Conservation (phyloP, 331 rosid genomes). For the Pyrus hybrid region DNA sequence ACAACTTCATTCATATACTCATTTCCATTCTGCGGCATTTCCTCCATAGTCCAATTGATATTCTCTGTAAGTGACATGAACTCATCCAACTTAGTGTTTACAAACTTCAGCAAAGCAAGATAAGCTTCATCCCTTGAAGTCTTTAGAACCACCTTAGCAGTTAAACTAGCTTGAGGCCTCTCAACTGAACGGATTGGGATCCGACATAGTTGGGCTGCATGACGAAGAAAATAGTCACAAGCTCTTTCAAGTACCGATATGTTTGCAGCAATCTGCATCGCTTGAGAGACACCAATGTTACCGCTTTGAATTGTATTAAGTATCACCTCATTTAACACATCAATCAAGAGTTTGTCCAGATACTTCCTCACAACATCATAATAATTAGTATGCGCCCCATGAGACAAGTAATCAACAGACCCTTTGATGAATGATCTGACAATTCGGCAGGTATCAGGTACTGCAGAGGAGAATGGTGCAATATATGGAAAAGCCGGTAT, state of each 20-base stretch:
- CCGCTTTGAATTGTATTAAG: conserved; percentile 49
- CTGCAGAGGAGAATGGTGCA: conserved; percentile 82
- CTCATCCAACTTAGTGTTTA: conserved; percentile 62
- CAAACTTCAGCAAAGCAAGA: conserved; percentile 48
- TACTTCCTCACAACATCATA: conserved; percentile 64
- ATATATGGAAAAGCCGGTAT: conserved; percentile 91
- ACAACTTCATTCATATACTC: conserved; percentile 68
- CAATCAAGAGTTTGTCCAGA: conserved; percentile 63
- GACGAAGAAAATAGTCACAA: conserved; percentile 68
- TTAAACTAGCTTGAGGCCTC: conserved; percentile 53
- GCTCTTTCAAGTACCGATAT: conserved; percentile 78
- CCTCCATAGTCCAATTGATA: conserved; percentile 75
- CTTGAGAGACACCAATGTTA: conserved; percentile 56
- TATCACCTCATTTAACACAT: conserved; percentile 57
- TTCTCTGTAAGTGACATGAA: conserved; percentile 59
- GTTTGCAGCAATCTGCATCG: conserved; percentile 97
- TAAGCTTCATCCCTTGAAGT: conserved; percentile 77
- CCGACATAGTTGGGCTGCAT: conserved; percentile 67
- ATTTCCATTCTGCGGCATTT: conserved; percentile 43
- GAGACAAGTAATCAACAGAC: conserved; percentile 75
- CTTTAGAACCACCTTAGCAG: conserved; percentile 68
- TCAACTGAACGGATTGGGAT: conserved; percentile 37
- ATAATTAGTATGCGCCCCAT: conserved; percentile 37
- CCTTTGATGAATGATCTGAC: conserved; percentile 81
- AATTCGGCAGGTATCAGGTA: conserved; percentile 67